Percentiles rank a stretch among this genome's conserved stretches.
Conservation (phyloP, 768 basidiomycete species). For the Boletus coccyginus region DNA sequence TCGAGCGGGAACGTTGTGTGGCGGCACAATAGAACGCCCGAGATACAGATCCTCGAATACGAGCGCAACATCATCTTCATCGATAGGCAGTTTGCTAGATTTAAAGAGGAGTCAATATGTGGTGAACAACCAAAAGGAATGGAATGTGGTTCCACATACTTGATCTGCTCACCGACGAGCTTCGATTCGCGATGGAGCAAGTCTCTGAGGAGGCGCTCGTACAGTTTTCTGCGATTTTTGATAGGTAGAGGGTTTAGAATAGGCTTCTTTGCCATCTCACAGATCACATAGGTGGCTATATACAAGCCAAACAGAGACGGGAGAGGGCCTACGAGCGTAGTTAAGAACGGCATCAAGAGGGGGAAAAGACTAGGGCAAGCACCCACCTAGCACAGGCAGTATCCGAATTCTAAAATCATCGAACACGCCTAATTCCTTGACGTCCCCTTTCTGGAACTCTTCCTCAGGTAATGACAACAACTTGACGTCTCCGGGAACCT, state of each 20-base stretch:
- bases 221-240: constrained; percentile 81
- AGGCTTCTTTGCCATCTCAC: constrained; percentile 80
- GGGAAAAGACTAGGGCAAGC: not conserved
- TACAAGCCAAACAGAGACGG: constrained; percentile 91
- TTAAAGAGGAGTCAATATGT: not conserved
- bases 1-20: constrained; percentile 66
- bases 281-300: constrained; percentile 84
- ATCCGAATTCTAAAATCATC: constrained; percentile 94
- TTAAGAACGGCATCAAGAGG: not conserved
- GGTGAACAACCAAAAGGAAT: not conserved
- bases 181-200: constrained; percentile 73
- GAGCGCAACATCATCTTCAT: constrained; percentile 78
- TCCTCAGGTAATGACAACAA: constrained; percentile 88
- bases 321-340: constrained; percentile 44
- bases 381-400: constrained; percentile 80
- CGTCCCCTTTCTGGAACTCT: constrained; percentile 85
- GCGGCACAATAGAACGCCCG: constrained; percentile 75
- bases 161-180: constrained; percentile 56
- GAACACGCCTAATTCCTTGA: constrained; percentile 86
- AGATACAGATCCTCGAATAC: constrained; percentile 87
- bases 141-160: constrained; percentile 40
- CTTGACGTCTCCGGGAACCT: constrained; percentile 85
- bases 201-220: constrained; percentile 75
- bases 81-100: constrained; percentile 68
- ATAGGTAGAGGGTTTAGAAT: constrained; percentile 81